Percentiles rank a stretch among this genome's conserved stretches.
phyloP scores from a whole-genome alignment of 345 rosid genomes.

The Pistacia vera region DNA sequence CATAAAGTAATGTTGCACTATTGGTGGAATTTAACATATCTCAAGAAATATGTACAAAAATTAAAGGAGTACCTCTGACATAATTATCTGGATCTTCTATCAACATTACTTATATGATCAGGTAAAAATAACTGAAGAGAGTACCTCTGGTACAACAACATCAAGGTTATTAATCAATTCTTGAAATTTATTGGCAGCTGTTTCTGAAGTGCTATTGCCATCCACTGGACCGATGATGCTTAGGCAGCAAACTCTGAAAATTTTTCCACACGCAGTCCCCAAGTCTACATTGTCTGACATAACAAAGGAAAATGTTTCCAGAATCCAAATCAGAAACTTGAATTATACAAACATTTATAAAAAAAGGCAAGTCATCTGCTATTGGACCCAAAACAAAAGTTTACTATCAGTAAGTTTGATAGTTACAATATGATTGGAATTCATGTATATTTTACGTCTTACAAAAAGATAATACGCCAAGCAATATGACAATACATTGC shows the following conservation, averaged over 20 bases:
- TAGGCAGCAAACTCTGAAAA: conserved; percentile 69
- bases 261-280: conserved; percentile 76
- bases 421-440: too few species aligned
- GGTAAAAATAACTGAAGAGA: neutral
- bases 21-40: neutral
- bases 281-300: conserved; percentile 63
- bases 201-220: conserved; percentile 21
- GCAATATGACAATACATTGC: neutral
- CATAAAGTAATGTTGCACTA: conserved; percentile 20
- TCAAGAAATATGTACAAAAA: neutral
- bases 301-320: neutral
- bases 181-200: conserved; percentile 48
- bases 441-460: too few species aligned
- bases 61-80: neutral
- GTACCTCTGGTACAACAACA: conserved; percentile 67
- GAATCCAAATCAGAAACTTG: neutral
- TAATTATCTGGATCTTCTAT: neutral
- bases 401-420: too few species aligned
- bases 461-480: too few species aligned
- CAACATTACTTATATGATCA: neutral
- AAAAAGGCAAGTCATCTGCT: too few species aligned
- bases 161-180: conserved; percentile 64
- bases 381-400: too few species aligned
- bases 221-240: conserved; percentile 33
- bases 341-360: too few species aligned